Base-by-base conservation (phyloP, 176 grass and related monocot species). In the Paspalum vaginatum region DNA sequence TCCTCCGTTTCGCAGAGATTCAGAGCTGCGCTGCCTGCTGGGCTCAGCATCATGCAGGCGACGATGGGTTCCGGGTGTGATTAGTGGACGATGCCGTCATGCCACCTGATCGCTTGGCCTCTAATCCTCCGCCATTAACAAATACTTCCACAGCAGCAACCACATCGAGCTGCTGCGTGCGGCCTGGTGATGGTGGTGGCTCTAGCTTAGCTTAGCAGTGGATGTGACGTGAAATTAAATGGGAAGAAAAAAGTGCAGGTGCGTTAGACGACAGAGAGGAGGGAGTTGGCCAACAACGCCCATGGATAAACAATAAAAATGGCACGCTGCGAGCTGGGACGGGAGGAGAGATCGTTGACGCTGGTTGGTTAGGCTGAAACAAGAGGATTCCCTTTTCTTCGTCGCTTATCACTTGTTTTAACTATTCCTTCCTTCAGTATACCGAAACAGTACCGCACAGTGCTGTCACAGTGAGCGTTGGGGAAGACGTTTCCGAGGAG, bases 11-110 rank as follows among this genome's bases (percentile, higher is more conserved):
- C 41, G 16, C 41, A 61, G 17, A 26, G 4, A 60, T 22, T 63
- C 27, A 64, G 61, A 37, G 13, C n/a, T n/a, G 32, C 3, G 32
- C 32, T 32, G 32, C 32, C n/a, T n/a, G n/a, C n/a, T n/a, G n/a
- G n/a, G n/a, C n/a, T n/a, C n/a, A n/a, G n/a, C n/a, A n/a, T n/a
- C n/a, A n/a, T n/a, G n/a, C n/a, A n/a, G n/a, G n/a, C n/a, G n/a
- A n/a, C n/a, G 32, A 39, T 38, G 32, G 61, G 61, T 17, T 38
- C 17, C 37, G 15, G 44, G 65, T 22, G 42, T 54, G 7, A 15
- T 51, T n/a, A 81, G 78, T 81, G 78, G 63, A 82, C 13, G 8
- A 39, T 70, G 72, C 9, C 67, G 64, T 59, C 72, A 82, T 46
- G n/a, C 22, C 46, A 46, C 26, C 70, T n/a, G 21, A 61, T 60